Evolutionary conservation across 2,329 filamentous ascomycete genomes (phyloP).

Genomic region (Teratosphaeria destructans): DNA sequence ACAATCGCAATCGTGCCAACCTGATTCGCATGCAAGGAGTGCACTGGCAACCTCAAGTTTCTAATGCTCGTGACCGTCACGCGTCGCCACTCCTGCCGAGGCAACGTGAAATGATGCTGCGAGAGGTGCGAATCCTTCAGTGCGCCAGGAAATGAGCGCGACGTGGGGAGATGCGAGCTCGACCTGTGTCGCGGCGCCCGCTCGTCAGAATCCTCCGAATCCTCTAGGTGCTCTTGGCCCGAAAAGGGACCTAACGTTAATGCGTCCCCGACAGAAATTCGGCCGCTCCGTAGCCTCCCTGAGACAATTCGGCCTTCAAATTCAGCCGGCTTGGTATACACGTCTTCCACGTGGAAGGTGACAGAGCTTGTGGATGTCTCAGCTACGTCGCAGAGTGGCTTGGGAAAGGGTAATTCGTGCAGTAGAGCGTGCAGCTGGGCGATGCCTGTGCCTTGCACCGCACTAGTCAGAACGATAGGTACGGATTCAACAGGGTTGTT

Average conservation of each 20-base stretch:
- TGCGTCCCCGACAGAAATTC: conserved; percentile 64
- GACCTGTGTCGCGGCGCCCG: conserved; percentile 14
- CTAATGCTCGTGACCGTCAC: conserved; percentile 78
- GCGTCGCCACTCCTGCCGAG: conserved; percentile 60
- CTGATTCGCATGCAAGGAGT: conserved; percentile 64
- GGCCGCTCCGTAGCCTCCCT: conserved; percentile 72
- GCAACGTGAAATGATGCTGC: conserved; percentile 14
- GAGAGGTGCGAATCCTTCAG: conserved; percentile 22
- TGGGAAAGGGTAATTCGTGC: conserved; percentile 58
- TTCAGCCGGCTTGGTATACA: conserved; percentile 54
- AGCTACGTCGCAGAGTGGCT: conserved; percentile 12
- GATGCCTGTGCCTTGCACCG: conserved; percentile 75
- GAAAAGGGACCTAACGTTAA: conserved; percentile 66
- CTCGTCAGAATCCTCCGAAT: conserved; percentile 27
- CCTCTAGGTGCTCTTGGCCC: conserved; percentile 18
- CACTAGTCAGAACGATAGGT: conserved; percentile 79
- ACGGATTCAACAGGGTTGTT: conserved; percentile 43
- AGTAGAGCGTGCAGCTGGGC: conserved; percentile 73
- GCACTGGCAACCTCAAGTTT: conserved; percentile 75
- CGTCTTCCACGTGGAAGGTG: conserved; percentile 77
- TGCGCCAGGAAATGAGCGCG: conserved; percentile 40
- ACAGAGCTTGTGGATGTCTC: conserved; percentile 39
- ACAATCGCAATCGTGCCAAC: conserved; percentile 80
- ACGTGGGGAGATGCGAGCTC: conserved; percentile 27
- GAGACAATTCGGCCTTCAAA: conserved; percentile 54